Conservation (phyloP, 2,329 filamentous ascomycete species). For the Xylaria sp. region DNA sequence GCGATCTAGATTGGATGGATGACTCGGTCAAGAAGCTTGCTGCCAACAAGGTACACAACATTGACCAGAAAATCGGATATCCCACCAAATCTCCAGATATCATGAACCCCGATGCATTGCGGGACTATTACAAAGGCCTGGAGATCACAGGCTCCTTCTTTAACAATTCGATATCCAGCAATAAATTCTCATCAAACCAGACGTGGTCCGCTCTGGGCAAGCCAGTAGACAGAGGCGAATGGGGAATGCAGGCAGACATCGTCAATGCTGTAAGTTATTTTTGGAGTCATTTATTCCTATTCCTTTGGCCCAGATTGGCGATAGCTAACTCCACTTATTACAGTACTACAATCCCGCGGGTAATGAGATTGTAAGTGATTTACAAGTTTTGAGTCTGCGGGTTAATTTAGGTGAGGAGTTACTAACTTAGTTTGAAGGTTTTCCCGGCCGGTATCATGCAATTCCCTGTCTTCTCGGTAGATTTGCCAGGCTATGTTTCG, state of each 20-base stretch:
- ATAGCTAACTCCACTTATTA: not conserved
- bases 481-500: slow-evolving; percentile 62
- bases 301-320: not conserved
- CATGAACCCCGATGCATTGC: slow-evolving; percentile 63
- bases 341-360: slow-evolving; percentile 67
- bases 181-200: slow-evolving; percentile 54
- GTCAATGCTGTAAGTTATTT: slow-evolving; percentile 59
- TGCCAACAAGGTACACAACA: slow-evolving; percentile 70
- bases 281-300: not conserved
- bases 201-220: slow-evolving; percentile 68
- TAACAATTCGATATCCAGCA: slow-evolving; percentile 62
- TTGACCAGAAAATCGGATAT: slow-evolving; percentile 72
- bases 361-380: slow-evolving; percentile 63
- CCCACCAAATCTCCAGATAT: slow-evolving; percentile 70
- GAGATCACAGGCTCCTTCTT: slow-evolving; percentile 65
- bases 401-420: not conserved
- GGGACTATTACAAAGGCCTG: slow-evolving; percentile 63
- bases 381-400: not conserved
- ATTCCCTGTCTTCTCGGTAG: slow-evolving; percentile 67
- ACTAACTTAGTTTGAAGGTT: slow-evolving; percentile 44
- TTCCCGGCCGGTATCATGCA: slow-evolving; percentile 76
- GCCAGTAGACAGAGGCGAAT: slow-evolving; percentile 67
- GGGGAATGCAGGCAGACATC: slow-evolving; percentile 68
- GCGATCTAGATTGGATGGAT: slow-evolving; percentile 65
- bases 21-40: slow-evolving; percentile 67